phyloP scores from a whole-genome alignment of 352 stramenopile species.

The Blastocystis sp. region DNA sequence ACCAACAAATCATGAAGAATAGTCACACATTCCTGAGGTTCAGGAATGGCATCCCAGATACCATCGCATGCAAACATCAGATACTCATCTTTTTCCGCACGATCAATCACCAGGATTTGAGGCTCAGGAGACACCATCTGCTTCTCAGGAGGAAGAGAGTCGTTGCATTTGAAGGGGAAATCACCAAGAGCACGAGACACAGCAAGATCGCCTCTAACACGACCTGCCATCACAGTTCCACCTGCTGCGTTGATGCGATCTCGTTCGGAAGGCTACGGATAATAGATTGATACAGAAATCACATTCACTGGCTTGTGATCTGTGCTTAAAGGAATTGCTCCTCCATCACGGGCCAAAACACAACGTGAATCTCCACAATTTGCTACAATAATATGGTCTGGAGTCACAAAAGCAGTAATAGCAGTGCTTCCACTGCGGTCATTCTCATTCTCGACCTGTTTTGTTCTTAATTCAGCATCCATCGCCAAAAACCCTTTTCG shows the following conservation, averaged over 20 bases:
- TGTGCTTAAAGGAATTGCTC: slow-evolving; percentile 72
- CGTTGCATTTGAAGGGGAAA: slow-evolving; percentile 67
- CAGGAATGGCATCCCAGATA: slow-evolving; percentile 85
- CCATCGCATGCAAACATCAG: slow-evolving; percentile 82
- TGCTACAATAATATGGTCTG: slow-evolving; percentile 64
- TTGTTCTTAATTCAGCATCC: slow-evolving; percentile 61
- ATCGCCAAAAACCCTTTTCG: slow-evolving; percentile 63
- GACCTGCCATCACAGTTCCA: slow-evolving; percentile 64
- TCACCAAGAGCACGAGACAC: slow-evolving; percentile 66
- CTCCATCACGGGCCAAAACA: slow-evolving; percentile 61
- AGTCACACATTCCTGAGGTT: slow-evolving; percentile 68
- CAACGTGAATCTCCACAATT: slow-evolving; percentile 66
- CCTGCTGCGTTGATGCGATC: slow-evolving; percentile 66
- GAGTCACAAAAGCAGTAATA: slow-evolving; percentile 64
- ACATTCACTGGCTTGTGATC: slow-evolving; percentile 82
- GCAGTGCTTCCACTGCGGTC: slow-evolving; percentile 65
- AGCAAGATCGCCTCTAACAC: slow-evolving; percentile 70
- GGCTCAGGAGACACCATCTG: slow-evolving; percentile 78
- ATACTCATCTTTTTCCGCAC: slow-evolving; percentile 77
- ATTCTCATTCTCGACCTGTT: slow-evolving; percentile 45
- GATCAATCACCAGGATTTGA: slow-evolving; percentile 75
- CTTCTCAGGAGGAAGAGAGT: slow-evolving; percentile 59
- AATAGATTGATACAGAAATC: neutral
- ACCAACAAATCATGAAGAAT: slow-evolving; percentile 71
- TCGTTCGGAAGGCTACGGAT: slow-evolving; percentile 63